Percentiles rank a stretch among this genome's conserved stretches.
Conservation (phyloP, 352 stramenopile species). For the Pythium dissotocum region DNA sequence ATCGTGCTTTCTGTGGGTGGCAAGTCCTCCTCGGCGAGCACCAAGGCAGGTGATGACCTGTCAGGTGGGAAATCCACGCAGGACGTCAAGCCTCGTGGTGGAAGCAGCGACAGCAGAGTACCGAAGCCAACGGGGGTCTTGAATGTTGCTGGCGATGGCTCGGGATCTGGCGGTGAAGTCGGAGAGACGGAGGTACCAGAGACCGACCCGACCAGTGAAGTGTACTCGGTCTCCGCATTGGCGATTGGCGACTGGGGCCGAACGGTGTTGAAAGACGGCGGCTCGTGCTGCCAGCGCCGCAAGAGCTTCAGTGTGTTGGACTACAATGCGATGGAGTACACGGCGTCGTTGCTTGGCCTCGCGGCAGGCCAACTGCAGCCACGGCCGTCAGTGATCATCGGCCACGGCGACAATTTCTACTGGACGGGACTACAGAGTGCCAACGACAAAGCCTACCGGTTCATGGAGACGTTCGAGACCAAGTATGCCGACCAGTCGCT, state of each 20-base stretch:
- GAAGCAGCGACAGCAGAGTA: not conserved
- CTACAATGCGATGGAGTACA: constrained; percentile 46
- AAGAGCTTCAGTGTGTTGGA: constrained; percentile 32
- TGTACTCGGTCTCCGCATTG: constrained; percentile 34
- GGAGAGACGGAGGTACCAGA: constrained; percentile 24
- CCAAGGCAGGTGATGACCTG: constrained; percentile 4
- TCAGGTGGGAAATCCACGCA: not conserved
- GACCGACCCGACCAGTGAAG: constrained; percentile 31
- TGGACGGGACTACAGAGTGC: constrained; percentile 63
- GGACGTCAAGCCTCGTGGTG: not conserved
- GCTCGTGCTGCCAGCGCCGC: constrained; percentile 39
- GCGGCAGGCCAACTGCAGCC: constrained; percentile 30
- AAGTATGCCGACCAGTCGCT: constrained; percentile 64
- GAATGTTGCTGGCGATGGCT: not conserved
- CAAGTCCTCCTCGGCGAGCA: not conserved
- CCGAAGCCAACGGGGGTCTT: not conserved
- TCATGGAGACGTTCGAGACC: constrained; percentile 78
- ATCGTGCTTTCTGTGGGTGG: constrained; percentile 25
- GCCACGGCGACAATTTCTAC: constrained; percentile 52
- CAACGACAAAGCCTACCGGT: constrained; percentile 63
- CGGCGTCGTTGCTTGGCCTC: constrained; percentile 35
- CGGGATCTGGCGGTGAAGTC: constrained; percentile 4
- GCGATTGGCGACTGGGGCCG: constrained; percentile 50
- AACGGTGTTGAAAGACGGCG: constrained; percentile 35
- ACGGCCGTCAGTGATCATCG: constrained; percentile 35